Percentiles rank a stretch among this genome's conserved stretches.
Evolutionary conservation across 305 asterid species (phyloP).

Genomic region (Striga hermonthica): DNA sequence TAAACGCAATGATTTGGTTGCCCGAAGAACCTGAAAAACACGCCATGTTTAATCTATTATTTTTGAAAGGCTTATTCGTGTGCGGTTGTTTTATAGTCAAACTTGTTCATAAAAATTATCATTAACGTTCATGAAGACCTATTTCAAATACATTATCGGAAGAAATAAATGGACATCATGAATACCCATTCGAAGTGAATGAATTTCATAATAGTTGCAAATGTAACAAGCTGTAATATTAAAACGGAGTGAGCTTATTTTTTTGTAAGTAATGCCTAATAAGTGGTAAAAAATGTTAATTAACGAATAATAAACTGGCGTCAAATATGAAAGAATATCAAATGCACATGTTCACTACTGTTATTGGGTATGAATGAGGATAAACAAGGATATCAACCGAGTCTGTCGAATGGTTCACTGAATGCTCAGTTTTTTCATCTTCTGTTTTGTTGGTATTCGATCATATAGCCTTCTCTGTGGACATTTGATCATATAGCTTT

Average conservation of each 20-base stretch:
- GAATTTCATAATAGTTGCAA: too few relatives aligned
- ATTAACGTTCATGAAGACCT: background rate
- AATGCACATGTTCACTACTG: background rate
- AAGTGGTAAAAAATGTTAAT: too few relatives aligned
- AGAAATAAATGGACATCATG: too few relatives aligned
- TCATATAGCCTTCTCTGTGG: conserved; percentile 15
- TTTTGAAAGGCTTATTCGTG: background rate
- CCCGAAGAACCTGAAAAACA: too few relatives aligned
- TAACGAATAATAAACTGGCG: background rate
- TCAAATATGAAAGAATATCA: too few relatives aligned
- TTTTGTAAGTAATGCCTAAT: too few relatives aligned
- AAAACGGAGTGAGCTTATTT: too few relatives aligned
- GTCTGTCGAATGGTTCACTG: background rate
- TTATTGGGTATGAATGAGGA: background rate
- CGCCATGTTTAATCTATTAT: too few relatives aligned
- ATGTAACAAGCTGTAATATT: too few relatives aligned
- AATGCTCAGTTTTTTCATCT: background rate
- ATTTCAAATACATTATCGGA: too few relatives aligned
- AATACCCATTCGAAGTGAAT: too few relatives aligned
- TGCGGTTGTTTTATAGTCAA: background rate
- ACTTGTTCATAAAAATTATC: background rate
- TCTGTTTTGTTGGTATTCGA: background rate
- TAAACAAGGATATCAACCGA: background rate
- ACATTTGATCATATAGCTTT: conserved; percentile 1
- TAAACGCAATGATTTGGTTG: too few relatives aligned